These are phyloP conservation scores for Globisporangium yorkense DNA, from an alignment of 352 stramenopile species.

Conservation along the genomic window DNA sequence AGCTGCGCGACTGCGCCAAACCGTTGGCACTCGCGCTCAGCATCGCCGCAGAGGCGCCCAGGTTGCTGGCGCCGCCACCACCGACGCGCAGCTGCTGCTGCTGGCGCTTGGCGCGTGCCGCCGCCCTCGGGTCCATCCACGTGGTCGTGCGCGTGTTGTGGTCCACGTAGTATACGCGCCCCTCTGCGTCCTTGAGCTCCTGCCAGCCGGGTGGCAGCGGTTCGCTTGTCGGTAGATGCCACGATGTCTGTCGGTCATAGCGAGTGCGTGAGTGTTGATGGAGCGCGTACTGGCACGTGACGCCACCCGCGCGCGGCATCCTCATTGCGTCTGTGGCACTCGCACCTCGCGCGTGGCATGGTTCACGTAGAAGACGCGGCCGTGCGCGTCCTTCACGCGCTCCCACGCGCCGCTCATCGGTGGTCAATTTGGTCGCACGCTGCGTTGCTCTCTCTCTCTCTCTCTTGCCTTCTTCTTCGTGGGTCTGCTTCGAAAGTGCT, in stretches of 20 bases:
- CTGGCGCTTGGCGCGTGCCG: conserved; percentile 4
- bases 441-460: not conserved
- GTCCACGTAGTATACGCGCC: conserved; percentile 80
- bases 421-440: too few species aligned
- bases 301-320: too few species aligned
- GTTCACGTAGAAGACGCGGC: conserved; percentile 86
- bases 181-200: conserved; percentile 67
- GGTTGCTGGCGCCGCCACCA: not conserved
- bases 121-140: conserved; percentile 76
- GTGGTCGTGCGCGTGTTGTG: conserved; percentile 70
- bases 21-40: conserved; percentile 1
- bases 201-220: conserved; percentile 73
- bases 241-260: conserved; percentile 50
- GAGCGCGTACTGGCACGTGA: too few species aligned
- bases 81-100: not conserved
- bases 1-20: conserved; percentile 7
- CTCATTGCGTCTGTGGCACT: not conserved
- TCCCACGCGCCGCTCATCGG: conserved; percentile 50
- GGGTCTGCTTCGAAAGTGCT: too few species aligned
- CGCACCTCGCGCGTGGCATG: conserved; percentile 70
- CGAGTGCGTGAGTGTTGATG: not conserved
- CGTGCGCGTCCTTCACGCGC: conserved; percentile 74
- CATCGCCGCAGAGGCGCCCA: not conserved
- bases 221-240: conserved; percentile 61
- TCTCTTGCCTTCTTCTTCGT: too few species aligned